These are phyloP conservation scores for Metschnikowia hibisci DNA, from an alignment of 805 yeast species.

Conservation along the genomic window DNA sequence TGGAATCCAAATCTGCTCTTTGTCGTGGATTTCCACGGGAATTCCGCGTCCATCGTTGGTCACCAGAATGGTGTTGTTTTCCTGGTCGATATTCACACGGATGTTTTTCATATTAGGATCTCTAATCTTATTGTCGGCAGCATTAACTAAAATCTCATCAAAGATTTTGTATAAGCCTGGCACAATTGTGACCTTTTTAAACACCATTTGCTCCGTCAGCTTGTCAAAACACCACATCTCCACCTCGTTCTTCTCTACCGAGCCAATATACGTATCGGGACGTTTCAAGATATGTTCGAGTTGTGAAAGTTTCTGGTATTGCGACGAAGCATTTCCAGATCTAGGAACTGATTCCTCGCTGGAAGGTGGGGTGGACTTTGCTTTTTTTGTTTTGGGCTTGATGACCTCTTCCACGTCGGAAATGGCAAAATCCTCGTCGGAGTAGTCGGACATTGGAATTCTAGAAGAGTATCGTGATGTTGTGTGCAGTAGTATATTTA, in stretches of 20 bases:
- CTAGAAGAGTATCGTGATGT: not conserved
- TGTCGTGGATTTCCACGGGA: conserved; percentile 88
- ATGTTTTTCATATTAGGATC: conserved; percentile 87
- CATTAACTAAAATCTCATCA: conserved; percentile 95
- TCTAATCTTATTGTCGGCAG: conserved; percentile 97
- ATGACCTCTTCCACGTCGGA: conserved; percentile 11
- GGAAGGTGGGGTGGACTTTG: conserved; percentile 15
- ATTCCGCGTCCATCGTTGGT: conserved; percentile 94
- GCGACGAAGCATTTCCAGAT: conserved; percentile 50
- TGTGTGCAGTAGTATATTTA: not conserved
- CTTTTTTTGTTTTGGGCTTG: conserved; percentile 8
- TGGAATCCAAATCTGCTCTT: conserved; percentile 90
- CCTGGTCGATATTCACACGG: conserved; percentile 77
- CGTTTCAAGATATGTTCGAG: conserved; percentile 93
- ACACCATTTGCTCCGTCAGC: conserved; percentile 37
- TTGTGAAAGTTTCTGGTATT: conserved; percentile 91
- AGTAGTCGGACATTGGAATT: conserved; percentile 12
- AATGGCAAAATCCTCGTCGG: conserved; percentile 10
- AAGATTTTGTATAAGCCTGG: conserved; percentile 96
- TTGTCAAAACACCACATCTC: conserved; percentile 81
- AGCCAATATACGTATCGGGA: conserved; percentile 97
- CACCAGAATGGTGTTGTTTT: conserved; percentile 68
- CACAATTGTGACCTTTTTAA: conserved; percentile 71
- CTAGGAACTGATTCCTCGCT: conserved; percentile 14
- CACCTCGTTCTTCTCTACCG: conserved; percentile 76